These are phyloP conservation scores for Apiospora arundinis DNA, from an alignment of 2,329 filamentous ascomycete species.

Conservation along the genomic window DNA sequence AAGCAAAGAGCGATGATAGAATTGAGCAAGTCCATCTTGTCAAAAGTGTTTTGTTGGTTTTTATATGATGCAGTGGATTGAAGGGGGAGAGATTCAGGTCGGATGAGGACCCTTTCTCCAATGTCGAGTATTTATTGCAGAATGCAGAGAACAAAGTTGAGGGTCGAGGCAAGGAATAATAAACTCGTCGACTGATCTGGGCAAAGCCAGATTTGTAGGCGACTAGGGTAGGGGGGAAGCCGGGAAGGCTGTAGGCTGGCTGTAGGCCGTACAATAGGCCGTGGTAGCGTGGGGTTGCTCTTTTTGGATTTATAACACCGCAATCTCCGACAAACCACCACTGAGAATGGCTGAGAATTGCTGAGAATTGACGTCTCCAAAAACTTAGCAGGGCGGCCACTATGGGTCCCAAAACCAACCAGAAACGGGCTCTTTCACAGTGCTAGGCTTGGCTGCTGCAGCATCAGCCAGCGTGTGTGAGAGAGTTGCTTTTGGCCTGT, in stretches of 20 bases:
- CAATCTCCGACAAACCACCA: conserved; percentile 15
- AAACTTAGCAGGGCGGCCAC: background rate
- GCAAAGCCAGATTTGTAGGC: conserved; percentile 16
- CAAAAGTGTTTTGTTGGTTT: background rate
- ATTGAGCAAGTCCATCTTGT: conserved; percentile 25
- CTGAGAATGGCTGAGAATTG: too few relatives aligned
- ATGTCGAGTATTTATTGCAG: background rate
- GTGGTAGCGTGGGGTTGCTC: conserved; percentile 10
- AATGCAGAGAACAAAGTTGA: background rate
- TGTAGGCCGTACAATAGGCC: background rate
- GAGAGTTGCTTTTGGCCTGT: background rate
- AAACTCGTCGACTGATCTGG: conserved; percentile 9
- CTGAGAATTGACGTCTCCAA: conserved; percentile 4
- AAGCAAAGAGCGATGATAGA: conserved; percentile 19
- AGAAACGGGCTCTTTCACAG: conserved; percentile 17
- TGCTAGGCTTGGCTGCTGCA: background rate
- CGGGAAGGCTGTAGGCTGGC: background rate
- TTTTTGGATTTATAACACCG: conserved; percentile 13
- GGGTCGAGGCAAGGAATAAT: conserved; percentile 13
- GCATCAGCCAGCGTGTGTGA: background rate
- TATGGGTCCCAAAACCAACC: conserved; percentile 14
- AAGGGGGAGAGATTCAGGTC: background rate
- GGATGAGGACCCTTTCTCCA: background rate
- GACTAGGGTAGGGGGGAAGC: conserved; percentile 1
- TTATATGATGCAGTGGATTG: background rate